Evolutionary conservation across 345 rosid species (phyloP), one percentile per base, ranked within the genome.

Genomic region (Toxicodendron radicans): DNA sequence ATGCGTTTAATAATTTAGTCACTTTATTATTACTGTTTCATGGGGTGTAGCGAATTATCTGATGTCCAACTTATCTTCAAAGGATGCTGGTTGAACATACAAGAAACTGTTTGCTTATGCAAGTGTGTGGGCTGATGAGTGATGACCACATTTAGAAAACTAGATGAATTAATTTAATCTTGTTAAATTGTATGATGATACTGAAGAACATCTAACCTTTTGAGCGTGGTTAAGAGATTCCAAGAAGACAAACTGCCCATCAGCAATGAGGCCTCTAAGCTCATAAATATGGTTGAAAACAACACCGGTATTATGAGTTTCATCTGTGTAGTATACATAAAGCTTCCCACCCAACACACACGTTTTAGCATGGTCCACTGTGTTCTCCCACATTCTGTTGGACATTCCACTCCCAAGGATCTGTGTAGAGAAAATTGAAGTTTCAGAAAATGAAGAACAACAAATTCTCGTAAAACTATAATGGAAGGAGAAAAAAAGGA

Each of bases 391-490:
- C 99, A 95, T 95, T 76, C 92, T 85, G 74, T 92, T 95, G 9
- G 99, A 92, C 97, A 92, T 91, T 75, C 97, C 99, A 56, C 99
- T 95, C 76, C 99, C 99, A 10, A 95, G 95, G 72, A 91, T 85
- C 97, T 95, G 70, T 45, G 78, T 59, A 32, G 48, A 16, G 62
- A 73, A 58, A 60, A 56, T 48, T 16, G 53, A 52, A 78, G 38
- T 14, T 21, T 24, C 57, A 41, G 60, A 21, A 14, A 17, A 66
- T 33, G 52, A 48, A 59, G 24, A 33, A 53, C 43, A 59, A 73
- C 17, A 12, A 46, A 70, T 75, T 7, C 77, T 16, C 24, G 73
- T 23, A 54, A 68, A 12, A 24, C 51, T 0, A 20, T 21, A 32
- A 23, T 62, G 30, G 51, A 51, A 59, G 51, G 9, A 64, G 32